Evolutionary conservation across 768 basidiomycete genomes (phyloP).

Genomic region (Tylopilus intermedius): DNA sequence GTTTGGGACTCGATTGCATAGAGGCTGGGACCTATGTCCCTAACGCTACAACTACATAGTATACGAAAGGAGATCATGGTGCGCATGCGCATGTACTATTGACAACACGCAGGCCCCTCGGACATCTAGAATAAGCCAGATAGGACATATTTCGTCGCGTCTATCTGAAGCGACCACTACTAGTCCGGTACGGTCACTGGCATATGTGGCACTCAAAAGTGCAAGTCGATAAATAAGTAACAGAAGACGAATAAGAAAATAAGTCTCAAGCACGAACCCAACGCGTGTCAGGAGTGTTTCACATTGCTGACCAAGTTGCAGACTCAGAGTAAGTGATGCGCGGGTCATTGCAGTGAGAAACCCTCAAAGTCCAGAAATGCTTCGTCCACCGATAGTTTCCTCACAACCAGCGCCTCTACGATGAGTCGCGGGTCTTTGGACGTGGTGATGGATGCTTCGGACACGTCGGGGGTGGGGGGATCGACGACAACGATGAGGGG

Average conservation of each 20-base stretch:
- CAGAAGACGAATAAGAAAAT: not conserved
- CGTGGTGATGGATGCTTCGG: not conserved
- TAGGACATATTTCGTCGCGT: too few relatives aligned
- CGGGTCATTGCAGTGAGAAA: constrained; percentile 34
- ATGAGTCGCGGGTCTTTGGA: constrained; percentile 52
- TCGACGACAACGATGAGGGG: constrained; percentile 32
- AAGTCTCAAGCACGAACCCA: not conserved
- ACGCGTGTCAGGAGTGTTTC: not conserved
- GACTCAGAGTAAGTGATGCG: not conserved
- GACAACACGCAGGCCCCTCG: too few relatives aligned
- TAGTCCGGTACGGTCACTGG: too few relatives aligned
- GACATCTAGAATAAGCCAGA: too few relatives aligned
- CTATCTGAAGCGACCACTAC: too few relatives aligned
- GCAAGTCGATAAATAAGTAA: not conserved
- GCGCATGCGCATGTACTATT: too few relatives aligned
- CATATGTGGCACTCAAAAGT: not conserved
- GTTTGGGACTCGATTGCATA: constrained; percentile 28
- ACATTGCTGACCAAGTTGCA: too few relatives aligned
- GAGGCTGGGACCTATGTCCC: not conserved
- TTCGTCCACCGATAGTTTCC: constrained; percentile 73
- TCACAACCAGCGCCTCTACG: constrained; percentile 75
- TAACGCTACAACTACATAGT: not conserved
- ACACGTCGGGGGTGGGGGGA: constrained; percentile 4
- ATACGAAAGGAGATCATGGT: too few relatives aligned
- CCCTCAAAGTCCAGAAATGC: constrained; percentile 72